Percentiles rank a stretch among this genome's conserved stretches.
Conservation (phyloP, 345 rosid genomes). For the Barbarea vulgaris region DNA sequence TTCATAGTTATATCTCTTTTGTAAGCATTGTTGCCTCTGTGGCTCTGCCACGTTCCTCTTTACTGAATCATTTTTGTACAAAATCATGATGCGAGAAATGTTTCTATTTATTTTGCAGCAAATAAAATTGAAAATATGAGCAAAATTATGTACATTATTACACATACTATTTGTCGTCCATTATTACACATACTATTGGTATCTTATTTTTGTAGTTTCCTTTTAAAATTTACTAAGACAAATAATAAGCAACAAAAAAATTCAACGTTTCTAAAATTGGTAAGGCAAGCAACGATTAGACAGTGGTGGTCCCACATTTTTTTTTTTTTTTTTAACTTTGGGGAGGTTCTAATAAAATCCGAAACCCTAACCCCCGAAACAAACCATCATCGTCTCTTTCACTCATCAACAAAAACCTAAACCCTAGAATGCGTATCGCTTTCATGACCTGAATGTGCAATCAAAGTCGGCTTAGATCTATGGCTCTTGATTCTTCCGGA, state of each 20-base stretch:
- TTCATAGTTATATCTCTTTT: constrained; percentile 11
- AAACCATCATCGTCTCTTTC: constrained; percentile 40
- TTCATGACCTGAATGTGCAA: constrained; percentile 38
- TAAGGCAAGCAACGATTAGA: background rate
- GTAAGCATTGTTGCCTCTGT: constrained; percentile 25
- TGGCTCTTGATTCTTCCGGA: constrained; percentile 43
- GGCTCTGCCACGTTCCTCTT: constrained; percentile 13
- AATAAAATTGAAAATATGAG: background rate
- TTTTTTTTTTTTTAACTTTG: background rate
- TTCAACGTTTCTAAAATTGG: constrained; percentile 18
- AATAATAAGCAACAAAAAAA: background rate
- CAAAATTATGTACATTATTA: too few species aligned
- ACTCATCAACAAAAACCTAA: constrained; percentile 31
- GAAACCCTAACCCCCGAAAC: constrained; percentile 47
- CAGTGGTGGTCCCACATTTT: constrained; percentile 23
- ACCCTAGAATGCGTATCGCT: constrained; percentile 41
- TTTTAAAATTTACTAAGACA: background rate
- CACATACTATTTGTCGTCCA: too few species aligned
- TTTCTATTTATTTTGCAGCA: background rate
- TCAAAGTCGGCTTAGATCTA: constrained; percentile 25
- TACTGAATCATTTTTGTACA: constrained; percentile 21
- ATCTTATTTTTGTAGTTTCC: background rate
- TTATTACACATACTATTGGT: too few species aligned
- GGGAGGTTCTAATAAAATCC: constrained; percentile 5
- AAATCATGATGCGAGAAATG: background rate